These are phyloP conservation scores for Clonostachys rosea DNA, from an alignment of 2,329 filamentous ascomycete genomes.

Conservation along the genomic window DNA sequence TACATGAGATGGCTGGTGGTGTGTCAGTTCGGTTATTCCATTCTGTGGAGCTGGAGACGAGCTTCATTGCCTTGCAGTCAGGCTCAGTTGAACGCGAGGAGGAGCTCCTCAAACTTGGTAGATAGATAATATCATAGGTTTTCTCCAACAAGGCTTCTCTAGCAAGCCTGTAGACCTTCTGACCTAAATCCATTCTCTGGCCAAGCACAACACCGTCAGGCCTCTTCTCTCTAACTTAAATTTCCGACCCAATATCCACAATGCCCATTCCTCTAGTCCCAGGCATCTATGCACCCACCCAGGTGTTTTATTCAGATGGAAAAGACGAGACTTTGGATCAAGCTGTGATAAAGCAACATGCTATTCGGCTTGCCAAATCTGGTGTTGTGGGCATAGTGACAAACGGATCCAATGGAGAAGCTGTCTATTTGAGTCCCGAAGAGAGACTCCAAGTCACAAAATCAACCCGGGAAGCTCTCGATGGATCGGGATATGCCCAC, in stretches of 20 bases:
- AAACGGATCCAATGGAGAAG: slow-evolving; percentile 67
- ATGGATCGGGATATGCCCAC: slow-evolving; percentile 55
- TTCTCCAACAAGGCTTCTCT: no score
- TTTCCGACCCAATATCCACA: neutral
- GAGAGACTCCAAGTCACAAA: slow-evolving; percentile 7
- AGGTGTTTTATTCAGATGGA: slow-evolving; percentile 59
- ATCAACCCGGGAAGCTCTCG: slow-evolving; percentile 28
- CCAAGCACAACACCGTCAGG: no score
- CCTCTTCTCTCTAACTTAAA: no score
- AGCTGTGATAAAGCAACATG: slow-evolving; percentile 48
- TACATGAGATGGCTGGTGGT: no score
- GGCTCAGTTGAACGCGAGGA: no score
- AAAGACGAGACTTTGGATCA: slow-evolving; percentile 59
- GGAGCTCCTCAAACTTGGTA: no score
- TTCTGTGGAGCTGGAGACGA: no score
- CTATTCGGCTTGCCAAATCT: slow-evolving; percentile 58
- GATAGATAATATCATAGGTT: no score
- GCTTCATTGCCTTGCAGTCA: no score
- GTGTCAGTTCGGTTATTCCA: no score
- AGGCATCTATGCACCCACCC: slow-evolving; percentile 63
- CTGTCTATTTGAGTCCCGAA: slow-evolving; percentile 42
- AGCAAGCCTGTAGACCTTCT: no score
- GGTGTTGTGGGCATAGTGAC: slow-evolving; percentile 65
- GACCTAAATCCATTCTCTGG: no score
- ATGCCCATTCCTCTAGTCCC: slow-evolving; percentile 33